Conservation (phyloP, 1,284 basidiomycete genomes). For the Trichosporon ovoides region DNA sequence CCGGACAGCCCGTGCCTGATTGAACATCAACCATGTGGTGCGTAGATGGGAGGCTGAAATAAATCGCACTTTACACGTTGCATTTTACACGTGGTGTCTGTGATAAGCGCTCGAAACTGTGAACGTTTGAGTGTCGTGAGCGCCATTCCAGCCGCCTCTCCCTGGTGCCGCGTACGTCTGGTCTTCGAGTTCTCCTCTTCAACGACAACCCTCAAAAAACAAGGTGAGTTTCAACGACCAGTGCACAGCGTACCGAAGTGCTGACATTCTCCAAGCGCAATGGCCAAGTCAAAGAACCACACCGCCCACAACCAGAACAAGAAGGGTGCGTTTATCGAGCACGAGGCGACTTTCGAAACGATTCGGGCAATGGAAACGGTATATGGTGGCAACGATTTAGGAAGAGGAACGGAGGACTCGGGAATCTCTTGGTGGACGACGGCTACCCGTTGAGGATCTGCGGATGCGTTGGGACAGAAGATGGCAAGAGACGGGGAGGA, state of each 20-base stretch:
- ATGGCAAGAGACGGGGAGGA: no score
- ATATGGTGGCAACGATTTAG: no score
- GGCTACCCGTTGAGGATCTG: no score
- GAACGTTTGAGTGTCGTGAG: neutral
- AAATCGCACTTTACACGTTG: no score
- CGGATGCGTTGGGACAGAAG: no score
- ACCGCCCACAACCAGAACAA: slow-evolving; percentile 77
- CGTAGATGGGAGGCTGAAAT: neutral
- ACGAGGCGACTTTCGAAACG: neutral
- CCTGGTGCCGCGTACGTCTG: neutral
- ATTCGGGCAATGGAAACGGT: no score
- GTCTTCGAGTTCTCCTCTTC: slow-evolving; percentile 6
- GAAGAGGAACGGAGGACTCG: no score
- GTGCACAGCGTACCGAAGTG: neutral
- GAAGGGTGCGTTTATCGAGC: slow-evolving; percentile 41
- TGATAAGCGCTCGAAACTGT: slow-evolving; percentile 3
- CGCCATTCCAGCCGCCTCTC: neutral
- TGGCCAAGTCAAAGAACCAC: slow-evolving; percentile 59
- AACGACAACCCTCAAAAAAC: slow-evolving; percentile 6
- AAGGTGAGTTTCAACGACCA: neutral
- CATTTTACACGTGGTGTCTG: neutral
- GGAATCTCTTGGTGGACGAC: no score
- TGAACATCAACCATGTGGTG: no score
- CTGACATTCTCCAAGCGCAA: slow-evolving; percentile 20
- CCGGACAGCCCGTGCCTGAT: no score